Conservation (phyloP, 73 alveolate species). For the Stentor roeselii region DNA sequence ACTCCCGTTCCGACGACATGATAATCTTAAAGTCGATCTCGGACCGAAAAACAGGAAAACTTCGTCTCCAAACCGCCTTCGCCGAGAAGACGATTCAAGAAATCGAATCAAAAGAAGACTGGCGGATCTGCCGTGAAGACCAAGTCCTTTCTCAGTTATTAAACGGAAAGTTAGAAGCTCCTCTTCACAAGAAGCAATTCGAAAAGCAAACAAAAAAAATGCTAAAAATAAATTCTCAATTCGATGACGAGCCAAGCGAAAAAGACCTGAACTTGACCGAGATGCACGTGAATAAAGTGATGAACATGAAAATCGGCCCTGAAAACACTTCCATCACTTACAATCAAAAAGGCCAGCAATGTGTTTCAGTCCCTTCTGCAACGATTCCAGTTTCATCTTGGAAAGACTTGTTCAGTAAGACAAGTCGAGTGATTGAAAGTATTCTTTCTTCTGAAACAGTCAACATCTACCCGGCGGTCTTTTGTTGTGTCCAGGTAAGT, state of each 20-base stretch:
- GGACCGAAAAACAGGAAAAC: slow-evolving; percentile 27
- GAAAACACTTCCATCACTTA: neutral
- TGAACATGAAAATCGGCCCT: neutral
- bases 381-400: neutral
- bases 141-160: neutral
- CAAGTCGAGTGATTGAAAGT: neutral
- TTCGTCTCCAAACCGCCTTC: neutral
- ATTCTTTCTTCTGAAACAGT: neutral
- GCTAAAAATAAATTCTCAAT: neutral
- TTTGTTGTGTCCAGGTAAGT: neutral
- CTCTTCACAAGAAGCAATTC: neutral
- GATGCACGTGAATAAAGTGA: neutral
- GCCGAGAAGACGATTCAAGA: slow-evolving; percentile 23
- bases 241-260: neutral
- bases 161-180: neutral
- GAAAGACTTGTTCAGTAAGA: neutral
- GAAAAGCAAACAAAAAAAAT: slow-evolving; percentile 9
- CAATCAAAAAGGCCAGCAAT: neutral
- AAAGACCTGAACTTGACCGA: neutral
- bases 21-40: slow-evolving; percentile 23
- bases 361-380: neutral
- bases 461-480: neutral
- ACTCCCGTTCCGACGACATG: neutral
- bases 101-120: slow-evolving; percentile 17
- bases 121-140: neutral